Evolutionary conservation across 495 filamentous ascomycete genomes (phyloP), one percentile per base, ranked within the genome.

Genomic region (Aspergillus ellipticus): DNA sequence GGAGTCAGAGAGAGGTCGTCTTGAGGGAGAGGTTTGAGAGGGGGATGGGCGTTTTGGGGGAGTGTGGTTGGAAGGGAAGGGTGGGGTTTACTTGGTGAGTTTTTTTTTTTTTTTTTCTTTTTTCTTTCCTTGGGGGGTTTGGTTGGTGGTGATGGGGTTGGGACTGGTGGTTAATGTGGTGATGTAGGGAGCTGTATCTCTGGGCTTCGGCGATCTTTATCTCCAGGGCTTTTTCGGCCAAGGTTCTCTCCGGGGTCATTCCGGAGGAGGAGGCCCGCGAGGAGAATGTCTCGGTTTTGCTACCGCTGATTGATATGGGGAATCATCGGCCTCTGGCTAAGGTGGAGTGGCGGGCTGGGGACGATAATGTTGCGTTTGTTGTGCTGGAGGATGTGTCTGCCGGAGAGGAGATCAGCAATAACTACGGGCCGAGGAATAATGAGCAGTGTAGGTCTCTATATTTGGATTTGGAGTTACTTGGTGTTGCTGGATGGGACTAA

Each of bases 401-500:
- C 9, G 82, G 81, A 3, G 58, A 74, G 10, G 81, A 88, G 61
- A 75, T 88, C 17, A 79, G 73, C 21, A 89, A 89, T 60, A 89
- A 89, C 62, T 89, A 89, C 55, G 85, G 81, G 0, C 79, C 84
- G 4, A 84, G 87, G 48, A 75, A 80, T 49, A 89, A 89, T 55
- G 85, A 84, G 60, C 83, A 88, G 61, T 63, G 82, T 84, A 59
- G 41, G 78, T 72, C n/a, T n/a, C 16, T 39, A 21, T 4, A 39
- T 42, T 9, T 19, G 28, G n/a, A n/a, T n/a, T n/a, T n/a, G n/a
- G n/a, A n/a, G n/a, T n/a, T n/a, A n/a, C n/a, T n/a, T n/a, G n/a
- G n/a, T n/a, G n/a, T n/a, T n/a, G n/a, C n/a, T n/a, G n/a, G n/a
- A n/a, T n/a, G n/a, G n/a, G n/a, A n/a, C n/a, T n/a, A n/a, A n/a